Percentiles rank a stretch among this genome's conserved stretches.
Conservation (phyloP, 148 eudicot genomes). For the Vaccinium vitisidaea region DNA sequence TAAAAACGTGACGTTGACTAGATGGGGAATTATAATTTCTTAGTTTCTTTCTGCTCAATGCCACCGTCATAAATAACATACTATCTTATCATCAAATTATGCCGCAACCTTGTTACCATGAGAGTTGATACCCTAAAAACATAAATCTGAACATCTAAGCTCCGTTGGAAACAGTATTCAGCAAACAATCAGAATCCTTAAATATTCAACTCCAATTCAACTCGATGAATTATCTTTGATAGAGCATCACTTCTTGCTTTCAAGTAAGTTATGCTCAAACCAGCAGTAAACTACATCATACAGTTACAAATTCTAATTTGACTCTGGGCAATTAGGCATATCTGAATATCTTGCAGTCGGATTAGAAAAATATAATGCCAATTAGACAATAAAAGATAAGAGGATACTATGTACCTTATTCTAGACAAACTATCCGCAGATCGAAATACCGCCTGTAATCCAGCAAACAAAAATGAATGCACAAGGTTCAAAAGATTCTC, state of each 20-base stretch:
- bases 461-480: neutral
- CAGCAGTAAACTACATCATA: neutral
- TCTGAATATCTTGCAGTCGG: neutral
- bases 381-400: neutral
- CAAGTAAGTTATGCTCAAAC: neutral
- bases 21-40: neutral
- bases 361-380: neutral
- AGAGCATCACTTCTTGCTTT: neutral
- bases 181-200: neutral
- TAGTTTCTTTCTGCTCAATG: neutral
- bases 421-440: neutral
- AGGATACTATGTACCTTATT: neutral
- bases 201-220: neutral
- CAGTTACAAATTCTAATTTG: neutral
- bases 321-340: neutral
- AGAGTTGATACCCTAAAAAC: neutral
- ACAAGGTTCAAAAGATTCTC: neutral
- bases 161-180: neutral
- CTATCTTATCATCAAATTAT: neutral
- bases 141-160: neutral
- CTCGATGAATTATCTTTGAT: neutral
- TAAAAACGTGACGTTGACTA: neutral
- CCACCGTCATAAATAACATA: neutral
- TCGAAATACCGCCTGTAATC: neutral
- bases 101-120: neutral